Base-by-base conservation (phyloP, 176 grass and related monocot genomes). In the Thinopyrum elongatum region DNA sequence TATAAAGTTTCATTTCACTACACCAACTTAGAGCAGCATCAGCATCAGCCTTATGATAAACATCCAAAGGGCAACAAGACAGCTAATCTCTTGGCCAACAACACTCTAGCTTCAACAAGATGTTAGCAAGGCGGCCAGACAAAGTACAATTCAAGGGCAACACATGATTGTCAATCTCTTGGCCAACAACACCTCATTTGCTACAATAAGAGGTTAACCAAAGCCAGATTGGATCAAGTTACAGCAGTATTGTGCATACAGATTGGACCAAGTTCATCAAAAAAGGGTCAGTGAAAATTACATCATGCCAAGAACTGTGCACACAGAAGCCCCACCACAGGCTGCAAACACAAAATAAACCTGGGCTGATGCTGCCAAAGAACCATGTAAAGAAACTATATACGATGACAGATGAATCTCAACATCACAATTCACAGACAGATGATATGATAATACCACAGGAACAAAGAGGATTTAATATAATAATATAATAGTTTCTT, bases 401-500 rank as follows among this genome's bases (percentile, higher is more conserved):
- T 16, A 8, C 2, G n/a, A 19, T 6, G 23, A 29, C 49, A 73
- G 30, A 7, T 83, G 15, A 8, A 36, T 31, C 2, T 47, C 73
- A 78, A 19, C 49, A 62, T 53, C 29, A 31, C 10, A 31, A 68
- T 3, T 27, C 38, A 46, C 1, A 46, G 33, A 79, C 10, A 55
- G 10, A 34, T 29, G 6, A 1, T 30, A 39, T 11, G 47, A 23
- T 15, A 67, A 58, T 30, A 22, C 4, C 44, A 39, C 13, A 67
- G 14, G 47, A 44, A 3, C 6, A 11, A n/a, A 42, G 6, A 80
- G 38, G 30, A 53, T 74, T 17, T 17, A 87, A 80, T 29, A 46
- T 75, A 66, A 10, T 75, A 66, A 11, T 22, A 64, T 62, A 74
- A 74, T 74, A 49, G 71, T 72, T 71, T 28, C 81, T 80, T 23